phyloP scores from a whole-genome alignment of 2,329 filamentous ascomycete genomes.

The Periconia digitata region DNA sequence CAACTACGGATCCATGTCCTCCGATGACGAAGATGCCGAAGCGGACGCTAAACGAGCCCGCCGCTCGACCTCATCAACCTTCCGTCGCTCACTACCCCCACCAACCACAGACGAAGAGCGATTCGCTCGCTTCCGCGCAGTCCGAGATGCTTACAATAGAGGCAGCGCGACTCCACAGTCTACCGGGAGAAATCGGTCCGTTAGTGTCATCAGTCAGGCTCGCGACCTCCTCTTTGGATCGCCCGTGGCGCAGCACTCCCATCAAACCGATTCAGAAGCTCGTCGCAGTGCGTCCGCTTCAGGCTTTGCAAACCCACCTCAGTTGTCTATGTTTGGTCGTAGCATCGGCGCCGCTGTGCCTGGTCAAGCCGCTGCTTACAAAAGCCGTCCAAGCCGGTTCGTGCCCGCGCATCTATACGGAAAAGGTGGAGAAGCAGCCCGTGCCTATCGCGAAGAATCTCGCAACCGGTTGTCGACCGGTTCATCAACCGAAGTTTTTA shows the following conservation, averaged over 20 bases:
- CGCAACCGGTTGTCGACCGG: conserved; percentile 7
- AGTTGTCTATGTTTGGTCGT: conserved; percentile 14
- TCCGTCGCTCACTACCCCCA: conserved; percentile 12
- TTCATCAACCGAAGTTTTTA: conserved; percentile 20
- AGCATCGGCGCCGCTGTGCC: conserved; percentile 12
- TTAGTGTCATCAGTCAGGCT: conserved; percentile 21
- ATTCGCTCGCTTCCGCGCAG: conserved; percentile 24
- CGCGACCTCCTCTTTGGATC: conserved; percentile 14
- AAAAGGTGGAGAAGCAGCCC: conserved; percentile 33
- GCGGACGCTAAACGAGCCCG: conserved; percentile 27
- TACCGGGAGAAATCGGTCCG: conserved; percentile 13
- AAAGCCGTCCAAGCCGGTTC: conserved; percentile 34
- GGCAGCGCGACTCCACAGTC: not conserved
- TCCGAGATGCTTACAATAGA: conserved; percentile 14
- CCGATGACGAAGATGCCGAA: conserved; percentile 22
- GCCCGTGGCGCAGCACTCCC: conserved; percentile 8
- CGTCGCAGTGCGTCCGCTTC: conserved; percentile 31
- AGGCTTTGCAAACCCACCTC: conserved; percentile 12
- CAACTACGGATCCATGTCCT: conserved; percentile 26
- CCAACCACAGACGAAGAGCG: conserved; percentile 21
- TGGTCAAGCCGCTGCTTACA: conserved; percentile 31
- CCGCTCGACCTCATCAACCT: conserved; percentile 5
- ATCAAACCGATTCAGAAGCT: conserved; percentile 19
- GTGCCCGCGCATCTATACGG: conserved; percentile 40
- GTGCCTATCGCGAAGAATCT: conserved; percentile 25